A percentile compares a stretch with the other conserved stretches of the same genome.
Conservation (phyloP, 768 basidiomycete genomes). For the Boletus tylopilopsis region DNA sequence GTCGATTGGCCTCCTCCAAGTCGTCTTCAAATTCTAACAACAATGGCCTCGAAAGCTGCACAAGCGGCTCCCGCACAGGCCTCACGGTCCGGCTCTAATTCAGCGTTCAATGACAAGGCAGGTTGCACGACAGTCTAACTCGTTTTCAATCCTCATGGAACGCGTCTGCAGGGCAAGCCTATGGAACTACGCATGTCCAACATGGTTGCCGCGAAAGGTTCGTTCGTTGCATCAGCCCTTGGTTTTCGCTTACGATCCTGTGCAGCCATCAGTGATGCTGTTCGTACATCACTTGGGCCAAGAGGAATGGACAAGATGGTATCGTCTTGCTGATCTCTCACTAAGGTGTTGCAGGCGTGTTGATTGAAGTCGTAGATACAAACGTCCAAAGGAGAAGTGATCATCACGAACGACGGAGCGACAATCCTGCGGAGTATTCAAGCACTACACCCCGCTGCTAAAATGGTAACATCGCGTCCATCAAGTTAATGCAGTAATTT, state of each 20-base stretch:
- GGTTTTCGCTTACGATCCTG: constrained; percentile 4
- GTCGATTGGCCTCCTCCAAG: constrained; percentile 13
- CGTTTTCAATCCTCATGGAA: constrained; percentile 14
- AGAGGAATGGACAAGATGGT: constrained; percentile 99
- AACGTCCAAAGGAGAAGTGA: constrained; percentile 93
- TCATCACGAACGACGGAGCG: constrained; percentile 98
- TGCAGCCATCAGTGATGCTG: constrained; percentile 93
- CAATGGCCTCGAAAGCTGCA: constrained; percentile 29
- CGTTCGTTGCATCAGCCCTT: constrained; percentile 8
- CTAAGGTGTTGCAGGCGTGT: background rate
- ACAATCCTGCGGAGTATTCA: constrained; percentile 96
- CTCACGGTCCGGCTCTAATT: constrained; percentile 53
- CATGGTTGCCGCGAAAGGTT: constrained; percentile 96
- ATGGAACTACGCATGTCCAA: constrained; percentile 98
- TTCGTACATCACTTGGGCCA: constrained; percentile 93
- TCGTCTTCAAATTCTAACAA: constrained; percentile 12
- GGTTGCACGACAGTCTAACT: background rate
- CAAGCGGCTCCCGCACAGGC: constrained; percentile 24
- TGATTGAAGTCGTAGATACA: constrained; percentile 63
- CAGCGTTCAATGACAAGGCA: constrained; percentile 86
- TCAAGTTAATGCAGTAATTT: background rate
- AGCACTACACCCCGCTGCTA: constrained; percentile 95
- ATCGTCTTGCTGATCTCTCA: constrained; percentile 22
- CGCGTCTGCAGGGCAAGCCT: constrained; percentile 77
- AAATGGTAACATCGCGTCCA: constrained; percentile 64